Conservation (phyloP, 2,329 filamentous ascomycete species). For the Scytalidium lignicola region DNA sequence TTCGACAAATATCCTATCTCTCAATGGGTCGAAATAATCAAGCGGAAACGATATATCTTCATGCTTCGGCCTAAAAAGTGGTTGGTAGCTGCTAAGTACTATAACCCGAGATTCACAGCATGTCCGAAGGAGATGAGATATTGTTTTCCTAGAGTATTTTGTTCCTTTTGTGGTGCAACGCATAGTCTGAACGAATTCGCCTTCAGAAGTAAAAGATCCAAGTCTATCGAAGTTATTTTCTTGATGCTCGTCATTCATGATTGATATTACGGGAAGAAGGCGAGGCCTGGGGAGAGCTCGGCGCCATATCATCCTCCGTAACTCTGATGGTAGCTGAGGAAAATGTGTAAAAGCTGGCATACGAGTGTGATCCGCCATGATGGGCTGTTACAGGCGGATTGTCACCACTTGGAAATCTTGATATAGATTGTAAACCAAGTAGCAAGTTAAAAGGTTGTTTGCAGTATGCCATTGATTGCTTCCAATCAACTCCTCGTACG, state of each 20-base stretch:
- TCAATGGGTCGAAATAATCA: conserved; percentile 1
- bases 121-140: not conserved
- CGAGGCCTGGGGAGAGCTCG: conserved; percentile 39
- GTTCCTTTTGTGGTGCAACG: not conserved
- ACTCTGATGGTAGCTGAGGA: conserved; percentile 1
- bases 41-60: not conserved
- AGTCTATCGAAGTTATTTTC: too few relatives aligned
- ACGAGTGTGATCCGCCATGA: not conserved
- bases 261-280: conserved; percentile 21
- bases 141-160: not conserved
- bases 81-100: not conserved
- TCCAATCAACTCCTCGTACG: too few relatives aligned
- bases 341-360: not conserved
- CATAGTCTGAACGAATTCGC: not conserved
- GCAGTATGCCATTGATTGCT: too few relatives aligned
- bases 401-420: not conserved
- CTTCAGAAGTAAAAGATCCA: too few relatives aligned
- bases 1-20: conserved; percentile 3
- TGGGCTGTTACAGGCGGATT: not conserved
- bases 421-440: not conserved
- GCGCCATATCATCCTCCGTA: conserved; percentile 32
- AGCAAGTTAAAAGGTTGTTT: too few relatives aligned
- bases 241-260: too few relatives aligned
- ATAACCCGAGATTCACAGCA: conserved; percentile 1
- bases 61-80: not conserved